phyloP scores from a whole-genome alignment of 441 rosid genomes.

The Manihot esculenta region DNA sequence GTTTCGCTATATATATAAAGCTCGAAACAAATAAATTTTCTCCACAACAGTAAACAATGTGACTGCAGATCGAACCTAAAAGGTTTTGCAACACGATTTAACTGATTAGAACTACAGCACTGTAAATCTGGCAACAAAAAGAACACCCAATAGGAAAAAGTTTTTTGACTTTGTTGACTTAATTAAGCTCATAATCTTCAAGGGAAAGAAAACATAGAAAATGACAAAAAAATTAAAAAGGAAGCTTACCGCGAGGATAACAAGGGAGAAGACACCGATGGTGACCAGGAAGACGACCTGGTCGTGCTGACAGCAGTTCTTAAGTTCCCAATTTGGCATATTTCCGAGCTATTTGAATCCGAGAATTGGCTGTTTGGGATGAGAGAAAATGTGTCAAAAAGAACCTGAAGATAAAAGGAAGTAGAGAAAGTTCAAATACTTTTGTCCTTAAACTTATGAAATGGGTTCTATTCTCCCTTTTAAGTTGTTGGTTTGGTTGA shows the following conservation, averaged over 20 bases:
- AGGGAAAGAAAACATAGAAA: neutral
- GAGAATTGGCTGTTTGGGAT: constrained; percentile 4
- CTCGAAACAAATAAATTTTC: neutral
- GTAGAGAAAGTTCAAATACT: neutral
- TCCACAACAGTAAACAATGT: neutral
- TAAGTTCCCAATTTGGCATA: constrained; percentile 75
- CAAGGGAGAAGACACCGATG: constrained; percentile 75
- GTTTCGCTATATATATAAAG: neutral
- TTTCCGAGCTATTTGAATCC: neutral
- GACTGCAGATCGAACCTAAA: neutral
- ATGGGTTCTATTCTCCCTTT: too few species aligned
- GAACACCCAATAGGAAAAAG: neutral
- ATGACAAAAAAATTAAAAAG: neutral
- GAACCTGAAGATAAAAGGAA: neutral
- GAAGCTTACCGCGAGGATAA: constrained; percentile 56
- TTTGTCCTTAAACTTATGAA: neutral
- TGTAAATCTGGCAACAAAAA: neutral
- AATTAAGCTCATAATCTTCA: neutral
- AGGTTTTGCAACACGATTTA: neutral
- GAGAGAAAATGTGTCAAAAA: neutral
- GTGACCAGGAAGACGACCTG: constrained; percentile 57
- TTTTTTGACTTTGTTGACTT: neutral
- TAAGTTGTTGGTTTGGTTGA: too few species aligned
- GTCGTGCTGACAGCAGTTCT: constrained; percentile 62
- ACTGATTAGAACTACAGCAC: neutral